Base-by-base conservation (phyloP, 2,329 filamentous ascomycete species). In the Cordyceps tenuipes region DNA sequence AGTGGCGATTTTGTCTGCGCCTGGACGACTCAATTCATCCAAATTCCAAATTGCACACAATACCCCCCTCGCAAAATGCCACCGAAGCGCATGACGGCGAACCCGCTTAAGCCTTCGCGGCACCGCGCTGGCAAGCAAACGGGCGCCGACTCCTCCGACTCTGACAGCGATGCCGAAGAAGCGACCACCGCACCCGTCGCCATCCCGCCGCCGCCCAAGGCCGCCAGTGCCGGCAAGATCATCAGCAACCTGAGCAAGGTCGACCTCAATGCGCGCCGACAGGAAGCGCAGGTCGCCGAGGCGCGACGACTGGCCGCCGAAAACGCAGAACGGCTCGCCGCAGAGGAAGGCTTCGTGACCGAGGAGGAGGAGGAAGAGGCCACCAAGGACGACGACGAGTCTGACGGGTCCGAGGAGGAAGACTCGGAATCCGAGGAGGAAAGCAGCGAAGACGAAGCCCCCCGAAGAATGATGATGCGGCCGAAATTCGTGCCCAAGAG, bases 61-160 rank as follows among this genome's bases (percentile, higher is more conserved):
- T 26, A 55, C 23, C 13, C 19, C 9, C 10, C 4, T 46, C 59
- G 10, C 65, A 68, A 57, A 61, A 84, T 83, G 81, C 86, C 89
- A 63, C 84, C 87, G 13, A 91, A 90, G 72, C 89, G 90, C 69
- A 96, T 97, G 90, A 97, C 93, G 64, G 91, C 92, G 63, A 96
- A 97, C 70, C 91, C 90, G 3, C 76, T 87, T 61, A 86, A 86
- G 71, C 89, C 91, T 26, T 84, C 86, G 66, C 89, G 94, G 61
- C 89, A 97, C 68, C 86, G 91, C 61, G 88, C 93, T 17, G 93
- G 94, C 65, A 97, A 97, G 73, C 79, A 87, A 17, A 76, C 80
- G 2, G 82, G 77, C 8, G 80, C 77, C 62, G 79, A 77, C 13
- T 81, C 79, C 6, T 83, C 81, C 44, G 79, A 82, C 62, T 79